Base-by-base conservation (phyloP, 352 stramenopile genomes). In the Elongisporangium prolatum region DNA sequence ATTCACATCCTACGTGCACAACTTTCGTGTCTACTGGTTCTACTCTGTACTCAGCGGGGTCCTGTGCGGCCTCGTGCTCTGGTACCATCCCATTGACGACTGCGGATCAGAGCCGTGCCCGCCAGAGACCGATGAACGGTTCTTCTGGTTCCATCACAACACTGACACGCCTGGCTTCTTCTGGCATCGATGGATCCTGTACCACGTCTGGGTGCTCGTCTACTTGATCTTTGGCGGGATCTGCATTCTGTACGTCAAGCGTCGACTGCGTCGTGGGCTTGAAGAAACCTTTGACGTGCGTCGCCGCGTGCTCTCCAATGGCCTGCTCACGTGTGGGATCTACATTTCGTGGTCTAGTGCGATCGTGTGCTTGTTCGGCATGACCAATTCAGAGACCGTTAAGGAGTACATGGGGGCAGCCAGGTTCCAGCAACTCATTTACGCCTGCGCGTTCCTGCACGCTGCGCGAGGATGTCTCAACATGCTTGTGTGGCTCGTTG, bases 241-340 rank as follows among this genome's bases (percentile, higher is more conserved):
- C 2, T 92, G 75, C 52, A 88, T 95, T 63, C 49, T 77, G 11
- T 93, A 93, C 64, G 80, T 95, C 52, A 82, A 82, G 60, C 78
- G 68, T n/a, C 84, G 86, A 13, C 64, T 95, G 18, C 68, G 71
- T 54, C 79, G 80, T 28, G 86, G 86, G 7, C 62, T 95, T 14
- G 86, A 93, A 65, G 82, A 93, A 61, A 95, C 86, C 4, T 93
- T 95, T 61, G 86, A 93, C 50, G 84, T 92, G 48, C 80, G 86
- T 25, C 76, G 84, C 5, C 78, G 75, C 11, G 81, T 93, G n/a
- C 63, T 95, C 14, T 83, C 75, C 0, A 86, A 91, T 25, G 86
- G 84, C 21, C 77, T 95, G 58, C 67, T 91, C 34, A 90, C 82
- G 13, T 93, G 86, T 59, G 83, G 73, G 17, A 84, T 91, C 53